Evolutionary conservation across 2,329 filamentous ascomycete species (phyloP).

Genomic region (Orbilia oligospora): DNA sequence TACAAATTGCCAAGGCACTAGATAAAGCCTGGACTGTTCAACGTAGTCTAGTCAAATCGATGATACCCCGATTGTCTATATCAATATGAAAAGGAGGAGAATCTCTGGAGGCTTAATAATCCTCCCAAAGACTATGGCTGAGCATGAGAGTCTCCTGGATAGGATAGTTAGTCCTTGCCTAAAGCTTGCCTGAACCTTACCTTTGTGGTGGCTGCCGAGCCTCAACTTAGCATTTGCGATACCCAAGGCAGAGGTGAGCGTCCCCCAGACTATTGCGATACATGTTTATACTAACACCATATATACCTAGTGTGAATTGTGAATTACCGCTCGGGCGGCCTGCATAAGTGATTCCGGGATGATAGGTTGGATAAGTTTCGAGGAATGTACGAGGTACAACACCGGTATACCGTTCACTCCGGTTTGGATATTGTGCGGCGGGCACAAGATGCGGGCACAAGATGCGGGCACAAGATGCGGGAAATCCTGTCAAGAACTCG

Average conservation of each 20-base stretch:
- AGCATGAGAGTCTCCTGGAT: conserved; percentile 42
- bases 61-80: neutral
- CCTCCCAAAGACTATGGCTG: neutral
- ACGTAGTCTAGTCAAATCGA: conserved; percentile 1
- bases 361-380: neutral
- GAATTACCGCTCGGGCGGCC: neutral
- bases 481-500: neutral
- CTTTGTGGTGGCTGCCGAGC: conserved; percentile 6
- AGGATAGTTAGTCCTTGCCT: conserved; percentile 28
- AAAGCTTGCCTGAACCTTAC: neutral
- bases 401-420: neutral
- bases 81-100: too few species aligned
- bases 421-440: neutral
- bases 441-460: neutral
- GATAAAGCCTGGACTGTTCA: conserved; percentile 42
- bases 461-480: neutral
- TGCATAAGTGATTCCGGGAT: neutral
- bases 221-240: conserved; percentile 2
- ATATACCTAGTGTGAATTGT: neutral
- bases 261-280: too few species aligned
- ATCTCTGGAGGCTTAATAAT: conserved; percentile 1
- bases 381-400: neutral
- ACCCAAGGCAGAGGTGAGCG: too few species aligned
- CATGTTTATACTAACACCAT: neutral
- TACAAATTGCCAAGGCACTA: conserved; percentile 35